Percentiles rank a stretch among this genome's conserved stretches.
phyloP scores from a whole-genome alignment of 768 basidiomycete species.

The Amanita phalloides region DNA sequence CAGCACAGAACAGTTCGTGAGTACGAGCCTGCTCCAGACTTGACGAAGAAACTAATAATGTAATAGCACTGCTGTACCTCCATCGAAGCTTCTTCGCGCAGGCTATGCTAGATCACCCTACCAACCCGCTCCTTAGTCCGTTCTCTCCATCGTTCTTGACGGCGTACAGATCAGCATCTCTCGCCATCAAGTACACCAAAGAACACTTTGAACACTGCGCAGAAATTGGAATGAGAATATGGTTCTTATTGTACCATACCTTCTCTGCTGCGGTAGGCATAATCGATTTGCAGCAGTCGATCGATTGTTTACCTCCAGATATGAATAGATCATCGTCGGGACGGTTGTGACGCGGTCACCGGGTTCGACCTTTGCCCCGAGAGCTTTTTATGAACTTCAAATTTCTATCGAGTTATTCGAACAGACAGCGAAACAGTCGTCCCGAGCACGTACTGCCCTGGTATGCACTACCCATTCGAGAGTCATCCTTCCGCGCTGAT shows the following conservation, averaged over 20 bases:
- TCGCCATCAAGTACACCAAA: constrained; percentile 37
- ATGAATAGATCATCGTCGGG: constrained; percentile 36
- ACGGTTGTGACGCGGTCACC: constrained; percentile 52
- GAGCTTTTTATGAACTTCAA: constrained; percentile 38
- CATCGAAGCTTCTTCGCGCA: constrained; percentile 50
- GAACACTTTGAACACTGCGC: constrained; percentile 39
- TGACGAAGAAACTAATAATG: not conserved
- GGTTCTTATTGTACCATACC: constrained; percentile 39
- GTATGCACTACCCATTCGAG: constrained; percentile 16
- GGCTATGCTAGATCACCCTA: constrained; percentile 41
- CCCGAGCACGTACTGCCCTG: constrained; percentile 35
- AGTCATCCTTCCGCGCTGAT: not conserved
- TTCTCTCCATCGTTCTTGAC: constrained; percentile 48
- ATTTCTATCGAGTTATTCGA: constrained; percentile 37
- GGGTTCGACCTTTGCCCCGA: constrained; percentile 34
- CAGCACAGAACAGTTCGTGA: constrained; percentile 50
- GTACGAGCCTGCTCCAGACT: constrained; percentile 12
- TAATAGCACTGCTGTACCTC: constrained; percentile 38
- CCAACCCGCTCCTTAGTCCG: constrained; percentile 42
- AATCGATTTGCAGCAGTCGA: constrained; percentile 1
- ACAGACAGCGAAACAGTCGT: constrained; percentile 29
- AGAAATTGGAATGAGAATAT: constrained; percentile 36
- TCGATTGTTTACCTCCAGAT: not conserved
- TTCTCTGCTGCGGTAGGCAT: constrained; percentile 36
- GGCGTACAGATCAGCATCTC: constrained; percentile 39